Evolutionary conservation across 2,329 filamentous ascomycete species (phyloP).

Genomic region (Pseudogymnoascus sp.): DNA sequence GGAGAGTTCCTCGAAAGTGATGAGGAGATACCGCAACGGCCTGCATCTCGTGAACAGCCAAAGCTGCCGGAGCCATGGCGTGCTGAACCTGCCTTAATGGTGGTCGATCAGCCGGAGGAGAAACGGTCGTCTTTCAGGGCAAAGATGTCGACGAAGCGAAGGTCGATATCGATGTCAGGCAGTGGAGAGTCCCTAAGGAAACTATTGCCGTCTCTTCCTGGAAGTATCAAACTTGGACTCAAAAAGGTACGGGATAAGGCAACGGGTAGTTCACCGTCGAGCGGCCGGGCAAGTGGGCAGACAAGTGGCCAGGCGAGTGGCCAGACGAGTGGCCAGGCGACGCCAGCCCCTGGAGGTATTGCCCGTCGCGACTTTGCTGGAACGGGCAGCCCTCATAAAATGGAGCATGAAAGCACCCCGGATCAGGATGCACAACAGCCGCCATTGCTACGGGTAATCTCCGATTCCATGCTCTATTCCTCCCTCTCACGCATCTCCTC

Average conservation of each 20-base stretch:
- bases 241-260: neutral
- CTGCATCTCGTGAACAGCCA: neutral
- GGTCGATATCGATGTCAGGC: conserved; percentile 42
- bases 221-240: neutral
- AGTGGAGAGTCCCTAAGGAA: conserved; percentile 51
- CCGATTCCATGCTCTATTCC: conserved; percentile 71
- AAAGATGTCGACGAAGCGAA: conserved; percentile 30
- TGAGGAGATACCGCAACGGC: conserved; percentile 22
- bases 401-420: neutral
- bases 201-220: conserved; percentile 32
- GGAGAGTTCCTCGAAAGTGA: conserved; percentile 35
- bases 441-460: conserved; percentile 52
- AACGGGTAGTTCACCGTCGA: neutral
- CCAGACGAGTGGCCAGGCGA: no score
- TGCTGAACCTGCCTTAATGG: conserved; percentile 34
- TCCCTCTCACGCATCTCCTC: conserved; percentile 72
- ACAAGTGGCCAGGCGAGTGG: no score
- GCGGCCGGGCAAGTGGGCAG: no score
- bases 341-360: neutral
- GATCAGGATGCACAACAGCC: neutral
- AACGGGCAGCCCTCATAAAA: neutral
- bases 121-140: conserved; percentile 24
- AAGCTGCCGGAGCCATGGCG: conserved; percentile 31
- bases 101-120: conserved; percentile 25
- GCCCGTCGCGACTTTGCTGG: neutral